Evolutionary conservation across 139 green algal species (phyloP), one percentile per base, ranked within the genome.

Genomic region (Spirogloea muscicola): DNA sequence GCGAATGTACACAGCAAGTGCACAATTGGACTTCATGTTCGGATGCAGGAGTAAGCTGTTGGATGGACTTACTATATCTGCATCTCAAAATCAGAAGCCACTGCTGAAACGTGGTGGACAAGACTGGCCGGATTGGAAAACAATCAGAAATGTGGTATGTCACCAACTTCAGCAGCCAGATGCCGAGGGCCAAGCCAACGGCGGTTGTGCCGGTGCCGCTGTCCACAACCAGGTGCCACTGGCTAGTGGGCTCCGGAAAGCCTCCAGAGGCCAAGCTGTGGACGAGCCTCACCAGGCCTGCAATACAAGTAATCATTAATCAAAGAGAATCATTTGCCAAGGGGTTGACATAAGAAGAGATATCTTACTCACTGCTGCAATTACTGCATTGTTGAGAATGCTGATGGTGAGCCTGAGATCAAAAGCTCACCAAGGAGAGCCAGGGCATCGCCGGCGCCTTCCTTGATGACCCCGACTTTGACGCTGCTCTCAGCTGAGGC

Each of bases 121-220:
- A n/a, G n/a, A n/a, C n/a, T n/a, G n/a, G n/a, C n/a, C n/a, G n/a
- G n/a, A n/a, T n/a, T n/a, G 25, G 27, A 34, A 4, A 10, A 67
- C 31, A 67, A 18, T 49, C 31, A 46, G 13, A 67, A 18, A 21
- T 6, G 16, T 29, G 7, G 13, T 44, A 18, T 10, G 42, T 25
- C 27, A 25, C 72, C 41, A 29, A 75, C 33, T 68, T 67, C 43
- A 88, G 55, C 51, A 90, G 60, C 1, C 58, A 43, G 0, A 84
- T 61, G 1, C 77, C 87, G 36, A 91, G 48, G 0, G 87, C 84
- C 10, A 89, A 18, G 7, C 86, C 87, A 79, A 84, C 57, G n/a
- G 86, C 86, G 16, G 76, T 89, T n/a, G 80, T 85, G 27, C 88
- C 88, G 2, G 88, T 92, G 36, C 88, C 88, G 40, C 81, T 83